Percentiles rank a stretch among this genome's conserved stretches.
phyloP scores from a whole-genome alignment of 805 yeast genomes.

The Hyphopichia homilentoma region DNA sequence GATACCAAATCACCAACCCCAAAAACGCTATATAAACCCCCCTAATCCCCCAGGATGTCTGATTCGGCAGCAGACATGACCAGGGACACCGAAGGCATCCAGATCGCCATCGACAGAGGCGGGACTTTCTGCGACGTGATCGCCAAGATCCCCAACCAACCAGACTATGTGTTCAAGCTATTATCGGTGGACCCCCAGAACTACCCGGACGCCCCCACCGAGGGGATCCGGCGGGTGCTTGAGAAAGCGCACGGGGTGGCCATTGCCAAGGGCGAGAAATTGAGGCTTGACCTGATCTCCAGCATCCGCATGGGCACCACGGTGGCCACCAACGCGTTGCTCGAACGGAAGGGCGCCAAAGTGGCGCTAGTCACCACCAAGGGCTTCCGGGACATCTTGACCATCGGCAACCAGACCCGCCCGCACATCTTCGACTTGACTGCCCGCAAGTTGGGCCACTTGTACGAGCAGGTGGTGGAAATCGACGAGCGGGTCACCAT shows the following conservation, averaged over 20 bases:
- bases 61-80: too few relatives aligned
- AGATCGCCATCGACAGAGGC: slow-evolving; percentile 49
- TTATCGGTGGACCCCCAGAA: slow-evolving; percentile 86
- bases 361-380: slow-evolving; percentile 84
- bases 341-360: slow-evolving; percentile 88
- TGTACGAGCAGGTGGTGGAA: slow-evolving; percentile 76
- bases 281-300: slow-evolving; percentile 62
- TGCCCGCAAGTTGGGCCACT: slow-evolving; percentile 64
- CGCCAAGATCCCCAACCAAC: slow-evolving; percentile 47
- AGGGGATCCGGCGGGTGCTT: slow-evolving; percentile 78
- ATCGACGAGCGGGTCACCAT: slow-evolving; percentile 88
- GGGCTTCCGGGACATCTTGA: slow-evolving; percentile 80
- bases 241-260: slow-evolving; percentile 51
- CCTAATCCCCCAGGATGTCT: too few relatives aligned
- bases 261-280: slow-evolving; percentile 42
- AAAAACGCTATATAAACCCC: too few relatives aligned
- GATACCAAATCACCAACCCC: too few relatives aligned
- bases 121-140: slow-evolving; percentile 86
- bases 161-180: slow-evolving; percentile 69
- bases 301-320: slow-evolving; percentile 90
- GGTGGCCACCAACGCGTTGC: slow-evolving; percentile 90
- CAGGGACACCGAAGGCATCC: slow-evolving; percentile 19
- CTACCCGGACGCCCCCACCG: slow-evolving; percentile 87
- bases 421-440: slow-evolving; percentile 85
- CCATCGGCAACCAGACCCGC: slow-evolving; percentile 88